These are phyloP conservation scores for Boletus eberwhitei DNA, from an alignment of 768 basidiomycete species.

Conservation along the genomic window DNA sequence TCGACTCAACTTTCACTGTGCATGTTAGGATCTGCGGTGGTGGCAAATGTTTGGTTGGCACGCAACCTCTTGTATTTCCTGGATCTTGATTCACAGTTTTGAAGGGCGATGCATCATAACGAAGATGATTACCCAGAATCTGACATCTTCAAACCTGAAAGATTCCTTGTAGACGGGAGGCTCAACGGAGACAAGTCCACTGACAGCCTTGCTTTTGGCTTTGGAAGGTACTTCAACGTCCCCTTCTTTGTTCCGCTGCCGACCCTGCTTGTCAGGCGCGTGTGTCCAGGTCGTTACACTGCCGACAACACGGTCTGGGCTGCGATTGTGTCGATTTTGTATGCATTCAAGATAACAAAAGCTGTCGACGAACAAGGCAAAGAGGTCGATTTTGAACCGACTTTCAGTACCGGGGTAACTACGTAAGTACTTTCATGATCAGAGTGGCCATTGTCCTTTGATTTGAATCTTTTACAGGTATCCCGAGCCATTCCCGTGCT, in stretches of 20 bases:
- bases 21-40: constrained; percentile 13
- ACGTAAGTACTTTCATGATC: not conserved
- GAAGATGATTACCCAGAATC: constrained; percentile 17
- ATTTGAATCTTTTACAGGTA: constrained; percentile 1
- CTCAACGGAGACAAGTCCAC: not conserved
- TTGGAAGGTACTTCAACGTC: constrained; percentile 18
- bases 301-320: constrained; percentile 31
- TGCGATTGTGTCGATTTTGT: constrained; percentile 26
- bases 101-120: constrained; percentile 16
- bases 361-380: constrained; percentile 24
- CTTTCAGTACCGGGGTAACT: constrained; percentile 14
- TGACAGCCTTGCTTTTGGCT: constrained; percentile 14
- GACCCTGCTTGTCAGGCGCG: constrained; percentile 11
- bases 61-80: not conserved
- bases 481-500: constrained; percentile 12
- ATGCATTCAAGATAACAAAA: constrained; percentile 24
- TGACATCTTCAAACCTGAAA: constrained; percentile 31
- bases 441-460: not conserved
- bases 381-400: constrained; percentile 18
- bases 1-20: not conserved
- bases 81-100: not conserved
- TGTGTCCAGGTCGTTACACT: constrained; percentile 33
- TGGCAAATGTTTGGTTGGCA: constrained; percentile 21
- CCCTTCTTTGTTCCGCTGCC: not conserved
- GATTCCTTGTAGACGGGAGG: constrained; percentile 25